Conservation (phyloP, 805 yeast genomes). For the Wickerhamomyces chambardii region DNA sequence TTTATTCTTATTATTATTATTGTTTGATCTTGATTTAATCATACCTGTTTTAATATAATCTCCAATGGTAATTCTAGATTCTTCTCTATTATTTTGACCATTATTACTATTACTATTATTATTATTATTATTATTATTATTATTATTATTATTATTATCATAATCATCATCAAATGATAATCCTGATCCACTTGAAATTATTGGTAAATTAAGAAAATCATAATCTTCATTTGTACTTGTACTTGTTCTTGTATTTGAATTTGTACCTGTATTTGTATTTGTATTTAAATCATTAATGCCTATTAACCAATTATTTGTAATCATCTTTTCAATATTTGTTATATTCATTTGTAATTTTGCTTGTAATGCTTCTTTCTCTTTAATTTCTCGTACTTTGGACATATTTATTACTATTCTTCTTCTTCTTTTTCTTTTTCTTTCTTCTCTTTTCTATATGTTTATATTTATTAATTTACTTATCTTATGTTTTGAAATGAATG, state of each 20-base stretch:
- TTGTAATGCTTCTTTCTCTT: neutral
- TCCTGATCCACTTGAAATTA: slow-evolving; percentile 13
- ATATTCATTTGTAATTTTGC: neutral
- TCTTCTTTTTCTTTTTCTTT: no score
- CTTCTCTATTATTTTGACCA: neutral
- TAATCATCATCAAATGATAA: slow-evolving; percentile 5
- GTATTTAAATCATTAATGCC: no score
- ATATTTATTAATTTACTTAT: no score
- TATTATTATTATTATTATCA: slow-evolving; percentile 4
- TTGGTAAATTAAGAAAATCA: slow-evolving; percentile 15
- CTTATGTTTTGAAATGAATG: no score
- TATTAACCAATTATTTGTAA: neutral
- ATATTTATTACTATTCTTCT: no score
- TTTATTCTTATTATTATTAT: no score
- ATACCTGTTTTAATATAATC: slow-evolving; percentile 11
- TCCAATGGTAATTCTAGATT: slow-evolving; percentile 9
- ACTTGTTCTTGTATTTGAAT: neutral
- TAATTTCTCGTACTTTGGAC: neutral
- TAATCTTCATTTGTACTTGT: no score
- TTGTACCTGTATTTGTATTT: no score
- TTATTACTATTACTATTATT: no score
- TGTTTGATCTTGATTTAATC: slow-evolving; percentile 5
- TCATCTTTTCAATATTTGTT: neutral
- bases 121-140: no score
- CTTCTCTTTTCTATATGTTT: no score